Evolutionary conservation across 768 basidiomycete genomes (phyloP).

Genomic region (Leccinum subgranulosum): DNA sequence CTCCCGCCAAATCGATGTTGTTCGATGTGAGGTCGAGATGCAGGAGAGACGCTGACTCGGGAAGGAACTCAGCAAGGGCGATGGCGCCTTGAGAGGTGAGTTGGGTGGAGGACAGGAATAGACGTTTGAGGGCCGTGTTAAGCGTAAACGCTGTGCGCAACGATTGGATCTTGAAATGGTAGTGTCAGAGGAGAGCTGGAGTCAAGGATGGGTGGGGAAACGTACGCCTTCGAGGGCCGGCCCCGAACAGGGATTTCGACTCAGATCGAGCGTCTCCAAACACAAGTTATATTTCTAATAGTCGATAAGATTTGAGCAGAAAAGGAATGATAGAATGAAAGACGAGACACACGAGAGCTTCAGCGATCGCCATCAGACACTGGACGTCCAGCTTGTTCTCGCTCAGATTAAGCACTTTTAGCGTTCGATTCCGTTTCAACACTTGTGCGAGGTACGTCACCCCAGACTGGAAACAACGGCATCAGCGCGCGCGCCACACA

Average conservation of each 20-base stretch:
- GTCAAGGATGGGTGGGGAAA: constrained; percentile 4
- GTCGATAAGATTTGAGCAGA: background rate
- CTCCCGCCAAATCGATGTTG: constrained; percentile 80
- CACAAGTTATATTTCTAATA: constrained; percentile 89
- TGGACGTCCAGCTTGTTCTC: constrained; percentile 90
- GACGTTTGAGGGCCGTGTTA: constrained; percentile 85
- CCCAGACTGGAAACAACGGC: constrained; percentile 45
- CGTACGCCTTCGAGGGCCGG: constrained; percentile 87
- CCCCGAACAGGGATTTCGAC: constrained; percentile 90
- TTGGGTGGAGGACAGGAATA: constrained; percentile 83
- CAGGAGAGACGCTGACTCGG: constrained; percentile 80
- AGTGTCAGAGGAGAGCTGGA: background rate
- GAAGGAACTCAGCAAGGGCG: constrained; percentile 93
- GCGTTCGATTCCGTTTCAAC: constrained; percentile 89
- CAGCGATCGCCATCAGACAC: constrained; percentile 78
- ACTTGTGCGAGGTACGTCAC: constrained; percentile 93
- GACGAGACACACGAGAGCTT: constrained; percentile 74
- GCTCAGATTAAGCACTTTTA: constrained; percentile 90
- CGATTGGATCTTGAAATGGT: constrained; percentile 63
- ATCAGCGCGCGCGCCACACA: background rate
- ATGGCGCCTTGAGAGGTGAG: constrained; percentile 87
- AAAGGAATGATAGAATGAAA: background rate
- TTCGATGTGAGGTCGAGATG: constrained; percentile 92
- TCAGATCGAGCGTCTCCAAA: constrained; percentile 91
- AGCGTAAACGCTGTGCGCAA: constrained; percentile 91